A percentile compares a stretch with the other conserved stretches of the same genome.
phyloP scores from a whole-genome alignment of 2,329 filamentous ascomycete genomes.

The Alternaria gaisen region DNA sequence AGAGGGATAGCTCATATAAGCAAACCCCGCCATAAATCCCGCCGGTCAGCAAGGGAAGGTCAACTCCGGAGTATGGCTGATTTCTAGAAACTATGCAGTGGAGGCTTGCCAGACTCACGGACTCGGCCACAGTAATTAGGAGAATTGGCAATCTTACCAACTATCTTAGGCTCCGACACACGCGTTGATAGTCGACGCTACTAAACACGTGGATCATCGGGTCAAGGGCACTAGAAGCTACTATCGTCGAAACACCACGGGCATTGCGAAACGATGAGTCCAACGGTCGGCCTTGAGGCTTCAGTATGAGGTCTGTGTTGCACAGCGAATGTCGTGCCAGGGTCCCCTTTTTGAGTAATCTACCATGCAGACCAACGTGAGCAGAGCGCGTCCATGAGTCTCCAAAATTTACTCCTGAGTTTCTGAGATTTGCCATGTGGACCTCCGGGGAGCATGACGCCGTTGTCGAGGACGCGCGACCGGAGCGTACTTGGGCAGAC shows the following conservation, averaged over 20 bases:
- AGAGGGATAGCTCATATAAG: conserved; percentile 25
- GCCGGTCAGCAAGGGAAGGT: conserved; percentile 40
- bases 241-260: conserved; percentile 20
- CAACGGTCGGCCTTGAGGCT: conserved; percentile 25
- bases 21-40: conserved; percentile 45
- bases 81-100: conserved; percentile 34
- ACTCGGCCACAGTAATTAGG: conserved; percentile 18
- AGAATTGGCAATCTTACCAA: conserved; percentile 36
- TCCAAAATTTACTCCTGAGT: conserved; percentile 5
- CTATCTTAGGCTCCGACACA: conserved; percentile 20
- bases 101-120: conserved; percentile 24
- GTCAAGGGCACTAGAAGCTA: conserved; percentile 17
- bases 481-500: conserved; percentile 4
- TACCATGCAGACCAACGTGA: conserved; percentile 37
- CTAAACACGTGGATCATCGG: conserved; percentile 21
- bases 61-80: conserved; percentile 26
- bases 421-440: conserved; percentile 2
- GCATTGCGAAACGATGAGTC: conserved; percentile 27
- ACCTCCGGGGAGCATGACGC: neutral
- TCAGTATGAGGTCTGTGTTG: conserved; percentile 36
- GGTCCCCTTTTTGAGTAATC: conserved; percentile 34
- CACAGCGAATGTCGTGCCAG: conserved; percentile 39
- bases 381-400: conserved; percentile 24
- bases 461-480: conserved; percentile 4
- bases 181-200: conserved; percentile 17